Percentiles rank a stretch among this genome's conserved stretches.
Evolutionary conservation across 768 basidiomycete species (phyloP).

Genomic region (Collybiopsis luxurians): DNA sequence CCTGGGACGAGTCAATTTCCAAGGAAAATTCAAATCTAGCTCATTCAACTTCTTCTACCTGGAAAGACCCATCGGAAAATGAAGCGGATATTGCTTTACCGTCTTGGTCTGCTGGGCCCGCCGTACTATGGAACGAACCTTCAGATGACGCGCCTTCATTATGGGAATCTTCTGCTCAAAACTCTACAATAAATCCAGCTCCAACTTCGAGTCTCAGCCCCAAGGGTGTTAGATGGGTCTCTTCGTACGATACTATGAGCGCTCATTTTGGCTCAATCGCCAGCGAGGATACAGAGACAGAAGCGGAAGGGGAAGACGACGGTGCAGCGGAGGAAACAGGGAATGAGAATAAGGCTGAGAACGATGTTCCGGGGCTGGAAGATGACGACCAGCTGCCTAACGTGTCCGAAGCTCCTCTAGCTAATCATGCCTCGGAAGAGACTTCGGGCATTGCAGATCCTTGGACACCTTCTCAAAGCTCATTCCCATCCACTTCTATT

Average conservation of each 20-base stretch:
- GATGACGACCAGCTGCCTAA: neutral
- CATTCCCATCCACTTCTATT: constrained; percentile 8
- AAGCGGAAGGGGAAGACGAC: neutral
- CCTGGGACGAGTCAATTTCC: constrained; percentile 52
- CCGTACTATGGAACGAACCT: constrained; percentile 46
- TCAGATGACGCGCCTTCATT: constrained; percentile 34
- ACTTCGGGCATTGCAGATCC: constrained; percentile 1
- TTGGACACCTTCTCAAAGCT: constrained; percentile 10
- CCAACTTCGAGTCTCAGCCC: neutral
- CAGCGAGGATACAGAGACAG: neutral
- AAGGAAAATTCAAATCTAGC: constrained; percentile 6
- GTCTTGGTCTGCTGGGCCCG: constrained; percentile 51
- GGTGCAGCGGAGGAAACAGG: neutral
- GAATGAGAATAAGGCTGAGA: neutral
- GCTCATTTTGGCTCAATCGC: constrained; percentile 3
- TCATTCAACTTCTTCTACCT: constrained; percentile 11
- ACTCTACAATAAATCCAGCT: neutral
- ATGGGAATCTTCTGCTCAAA: constrained; percentile 30
- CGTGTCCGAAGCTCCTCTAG: too few species aligned
- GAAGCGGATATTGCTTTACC: constrained; percentile 58
- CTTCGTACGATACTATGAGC: constrained; percentile 14
- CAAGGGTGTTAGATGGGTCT: constrained; percentile 6
- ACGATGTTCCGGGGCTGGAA: neutral
- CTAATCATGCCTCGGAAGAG: too few species aligned
- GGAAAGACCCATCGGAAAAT: constrained; percentile 26